Evolutionary conservation across 2,329 filamentous ascomycete species (phyloP).

Genomic region (Rachicladosporium sp.): DNA sequence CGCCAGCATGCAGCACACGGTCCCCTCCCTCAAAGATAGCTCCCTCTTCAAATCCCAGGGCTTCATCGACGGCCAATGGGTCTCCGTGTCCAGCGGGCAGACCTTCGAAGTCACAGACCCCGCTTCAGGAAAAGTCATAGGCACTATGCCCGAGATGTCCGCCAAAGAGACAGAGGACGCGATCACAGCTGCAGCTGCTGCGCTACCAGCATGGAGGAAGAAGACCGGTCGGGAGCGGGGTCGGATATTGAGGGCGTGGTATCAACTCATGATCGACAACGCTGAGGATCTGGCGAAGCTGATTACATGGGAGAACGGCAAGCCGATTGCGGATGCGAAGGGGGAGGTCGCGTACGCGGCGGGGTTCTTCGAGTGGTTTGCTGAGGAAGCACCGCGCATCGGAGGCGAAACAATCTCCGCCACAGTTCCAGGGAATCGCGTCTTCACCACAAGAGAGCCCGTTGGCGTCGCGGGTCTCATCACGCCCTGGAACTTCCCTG

Average conservation of each 20-base stretch:
- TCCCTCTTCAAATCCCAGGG: slow-evolving; percentile 67
- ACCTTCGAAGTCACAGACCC: slow-evolving; percentile 89
- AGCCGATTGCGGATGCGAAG: slow-evolving; percentile 63
- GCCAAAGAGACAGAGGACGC: slow-evolving; percentile 65
- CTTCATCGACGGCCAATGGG: slow-evolving; percentile 91
- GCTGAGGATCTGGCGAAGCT: slow-evolving; percentile 68
- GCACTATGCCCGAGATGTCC: slow-evolving; percentile 74
- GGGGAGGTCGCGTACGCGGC: slow-evolving; percentile 62
- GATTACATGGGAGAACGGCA: slow-evolving; percentile 85
- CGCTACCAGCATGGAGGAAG: slow-evolving; percentile 58
- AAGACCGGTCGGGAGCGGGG: slow-evolving; percentile 64
- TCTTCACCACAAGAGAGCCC: slow-evolving; percentile 70
- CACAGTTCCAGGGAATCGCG: slow-evolving; percentile 57
- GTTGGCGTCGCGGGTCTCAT: slow-evolving; percentile 74
- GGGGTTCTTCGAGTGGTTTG: slow-evolving; percentile 71
- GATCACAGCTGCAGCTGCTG: slow-evolving; percentile 69
- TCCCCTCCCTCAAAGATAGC: slow-evolving; percentile 35
- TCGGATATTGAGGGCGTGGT: slow-evolving; percentile 66
- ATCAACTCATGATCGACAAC: slow-evolving; percentile 67
- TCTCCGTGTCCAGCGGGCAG: slow-evolving; percentile 71
- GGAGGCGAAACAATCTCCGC: slow-evolving; percentile 67
- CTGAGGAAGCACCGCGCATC: slow-evolving; percentile 60
- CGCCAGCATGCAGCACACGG: slow-evolving; percentile 30
- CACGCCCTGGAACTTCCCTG: slow-evolving; percentile 75
- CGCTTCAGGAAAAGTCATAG: slow-evolving; percentile 67